Evolutionary conservation across 805 yeast species (phyloP).

Genomic region (Yarrowia keelungensis): DNA sequence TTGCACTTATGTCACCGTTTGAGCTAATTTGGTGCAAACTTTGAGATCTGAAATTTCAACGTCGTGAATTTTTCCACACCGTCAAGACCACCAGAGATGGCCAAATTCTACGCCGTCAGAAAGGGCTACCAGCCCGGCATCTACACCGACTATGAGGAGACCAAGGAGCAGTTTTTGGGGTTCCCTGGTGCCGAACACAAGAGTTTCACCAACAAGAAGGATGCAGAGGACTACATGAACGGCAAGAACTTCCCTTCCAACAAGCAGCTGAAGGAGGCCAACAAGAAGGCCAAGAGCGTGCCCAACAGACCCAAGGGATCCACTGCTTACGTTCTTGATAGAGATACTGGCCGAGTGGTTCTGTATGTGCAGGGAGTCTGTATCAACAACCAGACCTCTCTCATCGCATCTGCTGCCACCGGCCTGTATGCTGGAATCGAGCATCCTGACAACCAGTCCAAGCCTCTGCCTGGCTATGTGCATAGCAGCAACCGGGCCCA

Average conservation of each 20-base stretch:
- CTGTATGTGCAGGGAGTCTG: conserved; percentile 1
- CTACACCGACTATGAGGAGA: neutral
- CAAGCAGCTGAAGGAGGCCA: neutral
- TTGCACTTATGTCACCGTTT: neutral
- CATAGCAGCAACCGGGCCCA: neutral
- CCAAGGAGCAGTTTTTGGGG: neutral
- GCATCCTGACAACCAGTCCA: conserved; percentile 16
- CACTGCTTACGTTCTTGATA: neutral
- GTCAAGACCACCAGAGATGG: neutral
- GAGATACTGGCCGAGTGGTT: conserved; percentile 8
- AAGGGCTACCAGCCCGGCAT: conserved; percentile 27
- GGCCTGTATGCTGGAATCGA: neutral
- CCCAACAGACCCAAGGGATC: conserved; percentile 4
- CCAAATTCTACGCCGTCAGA: conserved; percentile 4
- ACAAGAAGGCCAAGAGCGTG: neutral
- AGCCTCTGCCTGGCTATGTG: neutral
- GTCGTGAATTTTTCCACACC: too few species aligned
- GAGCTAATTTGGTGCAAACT: neutral
- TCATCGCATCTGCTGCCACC: neutral
- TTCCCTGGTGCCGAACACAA: neutral
- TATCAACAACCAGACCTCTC: neutral
- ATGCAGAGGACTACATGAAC: conserved; percentile 9
- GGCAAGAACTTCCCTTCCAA: conserved; percentile 13
- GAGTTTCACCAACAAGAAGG: neutral
- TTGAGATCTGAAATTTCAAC: neutral